These are phyloP conservation scores for Bipolaris cookei DNA, from an alignment of 2,329 filamentous ascomycete species.

Conservation along the genomic window DNA sequence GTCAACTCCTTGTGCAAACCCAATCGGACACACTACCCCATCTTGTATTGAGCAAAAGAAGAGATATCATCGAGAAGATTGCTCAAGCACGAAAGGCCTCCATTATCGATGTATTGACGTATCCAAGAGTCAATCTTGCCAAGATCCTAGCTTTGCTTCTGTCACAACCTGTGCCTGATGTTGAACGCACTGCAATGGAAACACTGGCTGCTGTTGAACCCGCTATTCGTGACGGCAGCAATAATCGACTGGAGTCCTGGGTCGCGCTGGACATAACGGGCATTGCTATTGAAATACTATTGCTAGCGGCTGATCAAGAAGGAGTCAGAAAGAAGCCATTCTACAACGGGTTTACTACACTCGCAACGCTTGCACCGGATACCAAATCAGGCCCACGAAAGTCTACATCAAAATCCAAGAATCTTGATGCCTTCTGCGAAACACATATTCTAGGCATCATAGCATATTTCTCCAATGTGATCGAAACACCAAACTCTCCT, in stretches of 20 bases:
- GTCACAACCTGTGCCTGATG: conserved; percentile 66
- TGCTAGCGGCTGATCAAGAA: conserved; percentile 74
- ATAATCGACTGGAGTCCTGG: conserved; percentile 68
- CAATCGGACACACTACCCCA: conserved; percentile 85
- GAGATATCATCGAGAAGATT: conserved; percentile 80
- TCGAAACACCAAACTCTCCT: conserved; percentile 68
- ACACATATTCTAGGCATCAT: conserved; percentile 86
- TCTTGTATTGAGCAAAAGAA: conserved; percentile 78
- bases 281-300: conserved; percentile 81
- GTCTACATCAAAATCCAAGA: conserved; percentile 58
- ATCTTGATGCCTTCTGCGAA: conserved; percentile 77
- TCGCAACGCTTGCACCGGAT: conserved; percentile 55
- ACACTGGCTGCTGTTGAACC: conserved; percentile 72
- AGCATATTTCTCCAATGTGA: conserved; percentile 75
- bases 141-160: conserved; percentile 65
- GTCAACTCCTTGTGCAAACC: conserved; percentile 75
- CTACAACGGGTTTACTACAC: conserved; percentile 58
- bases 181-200: conserved; percentile 71
- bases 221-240: conserved; percentile 66
- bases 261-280: conserved; percentile 76
- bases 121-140: conserved; percentile 62
- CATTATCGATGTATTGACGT: conserved; percentile 66
- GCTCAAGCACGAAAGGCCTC: conserved; percentile 68
- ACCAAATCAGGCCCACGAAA: conserved; percentile 55
- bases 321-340: conserved; percentile 57